phyloP scores from a whole-genome alignment of 163 green algal species.

The Prototheca cutis region DNA sequence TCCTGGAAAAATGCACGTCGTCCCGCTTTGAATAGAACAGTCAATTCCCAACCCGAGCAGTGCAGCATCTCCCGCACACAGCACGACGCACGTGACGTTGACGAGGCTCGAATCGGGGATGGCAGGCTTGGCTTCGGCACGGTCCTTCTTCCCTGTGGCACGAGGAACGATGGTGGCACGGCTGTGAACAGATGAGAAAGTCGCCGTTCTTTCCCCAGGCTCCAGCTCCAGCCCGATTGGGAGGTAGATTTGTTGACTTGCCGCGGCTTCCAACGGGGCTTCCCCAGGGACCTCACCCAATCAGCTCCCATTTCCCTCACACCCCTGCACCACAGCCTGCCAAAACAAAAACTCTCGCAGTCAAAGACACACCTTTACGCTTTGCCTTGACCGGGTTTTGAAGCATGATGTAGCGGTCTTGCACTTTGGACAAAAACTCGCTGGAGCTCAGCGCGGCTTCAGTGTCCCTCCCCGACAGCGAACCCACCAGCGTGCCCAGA shows the following conservation, averaged over 20 bases:
- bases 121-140: not conserved
- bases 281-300: not conserved
- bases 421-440: no score
- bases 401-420: not conserved
- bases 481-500: no score
- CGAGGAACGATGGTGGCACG: no score
- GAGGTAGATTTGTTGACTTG: not conserved
- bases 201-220: no score
- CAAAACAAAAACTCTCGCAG: no score
- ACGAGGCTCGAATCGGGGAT: not conserved
- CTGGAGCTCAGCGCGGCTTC: no score
- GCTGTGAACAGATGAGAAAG: no score
- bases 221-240: not conserved
- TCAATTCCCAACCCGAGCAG: no score
- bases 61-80: not conserved
- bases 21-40: no score
- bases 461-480: no score
- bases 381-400: not conserved
- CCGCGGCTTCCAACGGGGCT: not conserved
- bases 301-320: not conserved
- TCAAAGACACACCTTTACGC: not conserved
- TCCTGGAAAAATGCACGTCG: not conserved
- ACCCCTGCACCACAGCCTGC: not conserved
- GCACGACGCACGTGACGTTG: not conserved
- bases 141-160: no score